Evolutionary conservation across 176 grass and related monocot genomes (phyloP), one percentile per base, ranked within the genome.

Genomic region (Musa acuminata): DNA sequence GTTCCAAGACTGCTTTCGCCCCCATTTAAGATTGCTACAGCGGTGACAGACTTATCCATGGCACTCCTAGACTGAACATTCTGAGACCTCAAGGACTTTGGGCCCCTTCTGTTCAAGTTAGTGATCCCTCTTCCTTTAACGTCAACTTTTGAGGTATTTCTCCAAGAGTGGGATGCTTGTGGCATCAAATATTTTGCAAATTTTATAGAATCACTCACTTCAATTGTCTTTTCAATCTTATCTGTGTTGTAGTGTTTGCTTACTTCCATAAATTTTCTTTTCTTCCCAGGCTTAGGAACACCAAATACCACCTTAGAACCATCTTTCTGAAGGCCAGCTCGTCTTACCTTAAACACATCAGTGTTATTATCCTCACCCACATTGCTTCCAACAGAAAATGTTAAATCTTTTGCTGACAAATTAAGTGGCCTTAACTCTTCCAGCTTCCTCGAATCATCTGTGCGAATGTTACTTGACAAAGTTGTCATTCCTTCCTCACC

Each of bases 251-350:
- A 96, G 64, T 90, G 89, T 80, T 92, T 96, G 81, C 93, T 96
- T 62, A 96, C 89, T 72, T 96, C 93, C 93, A 96, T 96, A 81
- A 92, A 96, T 67, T 96, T 96, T 55, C 88, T 89, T 74, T 83
- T 96, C 81, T 92, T 96, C 75, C 93, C 93, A 80, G 88, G 93
- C 84, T 81, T 96, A 65, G 93, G 93, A 64, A 96, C 85, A 84
- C 93, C 93, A 50, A 87, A 87, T 19, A 96, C 83, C 24, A 96
- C 93, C 77, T 84, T 90, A 49, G 93, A 92, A 73, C 93, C 89
- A 88, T 92, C 93, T 64, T 92, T 96, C 77, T 90, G 89, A 50
- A 91, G 77, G 55, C 92, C 89, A 76, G 81, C 73, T 8, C 87
- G 87, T 74, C 78, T 96, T 67, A 87, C 76, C 55, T 77, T 76